Percentiles rank a stretch among this genome's conserved stretches.
These are phyloP conservation scores for Nicotiana knightiana DNA, from an alignment of 257 asterid species.

Conservation along the genomic window DNA sequence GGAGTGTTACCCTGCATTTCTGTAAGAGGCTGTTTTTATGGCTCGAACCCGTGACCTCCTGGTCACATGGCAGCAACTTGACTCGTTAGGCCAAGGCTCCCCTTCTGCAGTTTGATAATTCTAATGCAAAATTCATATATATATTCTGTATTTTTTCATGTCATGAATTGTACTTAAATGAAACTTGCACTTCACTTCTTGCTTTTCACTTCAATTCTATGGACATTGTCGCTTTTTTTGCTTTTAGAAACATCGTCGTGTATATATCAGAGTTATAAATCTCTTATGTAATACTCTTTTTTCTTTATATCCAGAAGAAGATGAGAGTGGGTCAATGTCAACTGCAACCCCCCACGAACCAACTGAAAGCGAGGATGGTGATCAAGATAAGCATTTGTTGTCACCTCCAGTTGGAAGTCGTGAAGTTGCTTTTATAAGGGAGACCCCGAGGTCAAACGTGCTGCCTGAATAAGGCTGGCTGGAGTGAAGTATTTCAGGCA, in stretches of 20 bases:
- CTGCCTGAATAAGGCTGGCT: slow-evolving; percentile 7
- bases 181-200: not conserved
- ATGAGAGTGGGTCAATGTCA: slow-evolving; percentile 30
- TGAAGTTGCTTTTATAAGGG: slow-evolving; percentile 42
- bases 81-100: too few relatives aligned
- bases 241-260: not conserved
- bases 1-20: too few relatives aligned
- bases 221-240: not conserved
- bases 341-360: slow-evolving; percentile 25
- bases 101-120: not conserved
- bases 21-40: too few relatives aligned
- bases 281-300: not conserved
- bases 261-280: not conserved
- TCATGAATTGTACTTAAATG: not conserved
- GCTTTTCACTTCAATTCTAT: not conserved
- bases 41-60: too few relatives aligned
- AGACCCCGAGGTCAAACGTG: slow-evolving; percentile 24
- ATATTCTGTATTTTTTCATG: not conserved
- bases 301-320: slow-evolving; percentile 27
- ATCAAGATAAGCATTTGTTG: slow-evolving; percentile 37
- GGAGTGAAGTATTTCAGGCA: not conserved
- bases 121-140: not conserved
- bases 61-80: too few relatives aligned
- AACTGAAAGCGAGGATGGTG: slow-evolving; percentile 41
- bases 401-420: slow-evolving; percentile 20